These are phyloP conservation scores for Artemisia annua DNA, from an alignment of 129 eudicot species.

Conservation along the genomic window DNA sequence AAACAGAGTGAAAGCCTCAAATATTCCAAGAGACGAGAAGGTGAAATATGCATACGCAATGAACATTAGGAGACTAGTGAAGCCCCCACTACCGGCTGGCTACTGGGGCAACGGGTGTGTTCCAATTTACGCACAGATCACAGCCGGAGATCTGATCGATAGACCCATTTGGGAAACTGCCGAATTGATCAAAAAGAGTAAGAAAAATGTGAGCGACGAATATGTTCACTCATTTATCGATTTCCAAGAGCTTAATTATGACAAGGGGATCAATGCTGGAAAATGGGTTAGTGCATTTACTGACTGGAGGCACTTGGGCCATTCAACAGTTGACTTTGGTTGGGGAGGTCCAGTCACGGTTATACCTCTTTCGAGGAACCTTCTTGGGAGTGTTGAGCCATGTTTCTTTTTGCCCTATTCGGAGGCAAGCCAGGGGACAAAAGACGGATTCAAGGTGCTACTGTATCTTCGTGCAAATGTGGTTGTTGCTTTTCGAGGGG, in stretches of 20 bases:
- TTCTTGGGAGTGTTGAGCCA: slow-evolving; percentile 73
- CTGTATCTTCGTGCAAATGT: slow-evolving; percentile 52
- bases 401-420: slow-evolving; percentile 74
- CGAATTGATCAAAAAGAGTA: slow-evolving; percentile 61
- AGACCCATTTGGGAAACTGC: slow-evolving; percentile 79
- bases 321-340: slow-evolving; percentile 80
- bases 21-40: slow-evolving; percentile 42
- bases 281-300: slow-evolving; percentile 69
- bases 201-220: slow-evolving; percentile 50
- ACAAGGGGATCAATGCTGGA: slow-evolving; percentile 66
- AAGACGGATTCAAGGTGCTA: slow-evolving; percentile 61
- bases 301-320: slow-evolving; percentile 92
- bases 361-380: slow-evolving; percentile 63
- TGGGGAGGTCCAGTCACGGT: slow-evolving; percentile 88
- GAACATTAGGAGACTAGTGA: slow-evolving; percentile 63
- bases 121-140: slow-evolving; percentile 56
- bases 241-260: slow-evolving; percentile 59
- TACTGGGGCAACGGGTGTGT: slow-evolving; percentile 95
- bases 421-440: slow-evolving; percentile 48
- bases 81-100: slow-evolving; percentile 62
- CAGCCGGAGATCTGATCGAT: slow-evolving; percentile 47
- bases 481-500: slow-evolving; percentile 43
- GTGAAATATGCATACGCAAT: slow-evolving; percentile 67
- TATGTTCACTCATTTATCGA: slow-evolving; percentile 71
- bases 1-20: slow-evolving; percentile 60